These are phyloP conservation scores for Plasmodium berghei DNA, from an alignment of 169 alveolate species.

Conservation along the genomic window DNA sequence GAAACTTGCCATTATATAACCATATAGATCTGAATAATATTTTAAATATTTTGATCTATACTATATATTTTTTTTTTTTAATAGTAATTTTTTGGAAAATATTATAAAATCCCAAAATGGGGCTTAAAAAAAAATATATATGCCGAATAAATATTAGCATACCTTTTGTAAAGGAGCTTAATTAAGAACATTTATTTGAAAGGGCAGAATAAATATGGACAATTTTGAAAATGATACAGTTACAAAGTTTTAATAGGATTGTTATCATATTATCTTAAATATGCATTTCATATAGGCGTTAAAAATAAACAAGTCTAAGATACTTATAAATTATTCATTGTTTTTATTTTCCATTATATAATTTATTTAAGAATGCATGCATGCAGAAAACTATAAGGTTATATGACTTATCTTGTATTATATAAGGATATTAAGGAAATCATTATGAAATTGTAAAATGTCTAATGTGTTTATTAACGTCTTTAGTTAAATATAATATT, in stretches of 20 bases:
- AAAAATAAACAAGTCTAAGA: constrained; percentile 10
- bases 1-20: no score
- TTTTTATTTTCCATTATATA: constrained; percentile 10
- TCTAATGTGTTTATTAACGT: neutral
- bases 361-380: constrained; percentile 22
- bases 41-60: no score
- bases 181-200: neutral
- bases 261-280: no score
- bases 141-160: neutral
- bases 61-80: neutral
- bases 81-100: neutral
- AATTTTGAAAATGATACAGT: neutral
- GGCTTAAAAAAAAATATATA: neutral
- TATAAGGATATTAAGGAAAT: neutral
- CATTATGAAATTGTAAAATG: neutral
- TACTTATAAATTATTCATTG: neutral
- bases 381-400: constrained; percentile 28
- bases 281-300: no score
- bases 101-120: no score
- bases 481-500: neutral
- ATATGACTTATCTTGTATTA: neutral
- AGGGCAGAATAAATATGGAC: neutral
- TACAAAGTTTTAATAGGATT: no score
- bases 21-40: no score
- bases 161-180: neutral